Evolutionary conservation across 176 grass and related monocot genomes (phyloP).

Genomic region (Ananas comosus): DNA sequence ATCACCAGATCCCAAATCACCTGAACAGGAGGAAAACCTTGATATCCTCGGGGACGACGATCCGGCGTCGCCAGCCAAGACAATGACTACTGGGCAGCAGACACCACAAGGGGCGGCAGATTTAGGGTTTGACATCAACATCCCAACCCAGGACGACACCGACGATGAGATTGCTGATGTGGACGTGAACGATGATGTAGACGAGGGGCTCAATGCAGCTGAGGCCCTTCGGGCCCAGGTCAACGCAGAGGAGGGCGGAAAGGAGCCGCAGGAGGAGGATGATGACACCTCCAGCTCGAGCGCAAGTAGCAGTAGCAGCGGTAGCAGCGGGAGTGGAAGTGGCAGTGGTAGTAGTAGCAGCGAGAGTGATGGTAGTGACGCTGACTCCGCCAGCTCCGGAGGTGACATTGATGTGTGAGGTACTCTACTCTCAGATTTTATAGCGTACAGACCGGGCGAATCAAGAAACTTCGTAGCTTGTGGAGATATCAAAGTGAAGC

Average conservation of each 20-base stretch:
- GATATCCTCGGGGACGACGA: conserved; percentile 85
- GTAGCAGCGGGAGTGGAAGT: conserved; percentile 45
- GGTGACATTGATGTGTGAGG: conserved; percentile 47
- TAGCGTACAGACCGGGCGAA: no score
- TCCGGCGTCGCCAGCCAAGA: conserved; percentile 36
- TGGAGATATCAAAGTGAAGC: no score
- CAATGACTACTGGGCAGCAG: conserved; percentile 11
- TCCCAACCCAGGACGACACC: conserved; percentile 45
- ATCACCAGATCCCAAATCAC: conserved; percentile 41
- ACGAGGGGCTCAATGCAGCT: conserved; percentile 70
- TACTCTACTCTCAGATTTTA: conserved; percentile 3
- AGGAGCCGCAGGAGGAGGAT: conserved; percentile 9
- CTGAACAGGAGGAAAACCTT: conserved; percentile 51
- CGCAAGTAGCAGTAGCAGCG: conserved; percentile 32
- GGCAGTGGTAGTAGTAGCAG: conserved; percentile 58
- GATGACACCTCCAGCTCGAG: conserved; percentile 48
- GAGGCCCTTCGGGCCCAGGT: conserved; percentile 58
- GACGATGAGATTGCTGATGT: conserved; percentile 89
- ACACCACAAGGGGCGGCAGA: neutral
- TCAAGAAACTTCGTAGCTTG: no score
- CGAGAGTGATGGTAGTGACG: conserved; percentile 49
- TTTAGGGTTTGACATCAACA: conserved; percentile 57
- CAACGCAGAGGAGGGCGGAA: conserved; percentile 41
- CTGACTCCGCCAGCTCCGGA: conserved; percentile 53
- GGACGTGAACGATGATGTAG: conserved; percentile 60